Evolutionary conservation across 352 stramenopile genomes (phyloP), one percentile per base, ranked within the genome.

Genomic region (Globisporangium orthogonon): DNA sequence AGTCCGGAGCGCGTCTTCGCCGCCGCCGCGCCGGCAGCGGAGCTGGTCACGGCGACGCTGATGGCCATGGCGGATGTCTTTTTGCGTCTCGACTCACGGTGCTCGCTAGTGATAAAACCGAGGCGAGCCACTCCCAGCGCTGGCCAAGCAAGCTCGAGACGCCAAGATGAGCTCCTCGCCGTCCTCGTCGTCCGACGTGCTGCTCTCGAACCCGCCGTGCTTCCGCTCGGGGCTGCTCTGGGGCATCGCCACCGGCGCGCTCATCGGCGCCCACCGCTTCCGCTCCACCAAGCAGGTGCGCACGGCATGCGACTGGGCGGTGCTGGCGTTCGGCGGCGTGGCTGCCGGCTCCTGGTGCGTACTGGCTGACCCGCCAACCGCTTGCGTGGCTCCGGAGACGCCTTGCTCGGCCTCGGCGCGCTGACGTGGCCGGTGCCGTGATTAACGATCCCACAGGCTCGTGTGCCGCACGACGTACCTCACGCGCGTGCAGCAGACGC

Each of bases 171-270:
- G 11, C 37, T 56, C 61, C 35, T 53, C 70, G 7, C 52, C 61
- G 37, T 23, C 23, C 23, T 23, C 23, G 23, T 23, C 23, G 23
- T 23, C 23, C 23, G 52, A 73, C 11, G 63, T 74, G 18, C 65
- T 88, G 66, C 72, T 92, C 11, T 73, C 73, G 51, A 92, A 89
- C 68, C 76, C 82, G 65, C 82, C 84, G 58, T 94, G 84, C 63
- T 85, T 91, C 60, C 84, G 84, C 58, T 78, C 76, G 28, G 79
- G 72, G 4, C 60, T 94, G 49, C 74, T 94, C 62, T 92, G 82
- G 84, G 84, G 84, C 46, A 90, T 94, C 51, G 61, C 61, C 23
- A 76, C 80, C 11, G 82, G 78, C 5, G 47, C 66, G 2, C 52
- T 86, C 17, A 76, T 94, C 7, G 84, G 84, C 14, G 64, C 62